phyloP scores from a whole-genome alignment of 306 rosid species.

The Clitoria ternatea region DNA sequence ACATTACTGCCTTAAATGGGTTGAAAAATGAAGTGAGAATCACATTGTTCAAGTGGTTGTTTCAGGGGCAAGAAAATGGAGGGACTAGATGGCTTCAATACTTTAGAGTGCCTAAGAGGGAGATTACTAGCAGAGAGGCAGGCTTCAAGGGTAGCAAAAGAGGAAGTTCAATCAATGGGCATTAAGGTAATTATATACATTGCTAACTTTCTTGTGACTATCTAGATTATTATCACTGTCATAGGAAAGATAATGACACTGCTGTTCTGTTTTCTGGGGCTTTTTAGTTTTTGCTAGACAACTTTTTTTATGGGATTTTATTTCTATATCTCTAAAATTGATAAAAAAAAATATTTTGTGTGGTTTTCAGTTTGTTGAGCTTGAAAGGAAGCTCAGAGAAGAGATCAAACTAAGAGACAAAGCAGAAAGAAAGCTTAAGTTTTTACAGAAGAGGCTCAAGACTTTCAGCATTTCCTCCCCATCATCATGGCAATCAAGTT shows the following conservation, averaged over 20 bases:
- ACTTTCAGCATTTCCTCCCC: background rate
- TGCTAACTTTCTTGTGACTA: background rate
- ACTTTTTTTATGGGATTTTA: background rate
- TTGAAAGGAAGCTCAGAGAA: background rate
- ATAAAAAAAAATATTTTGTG: background rate
- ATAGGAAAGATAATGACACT: background rate
- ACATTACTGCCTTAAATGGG: background rate
- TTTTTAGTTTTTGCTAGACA: background rate
- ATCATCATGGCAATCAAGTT: background rate
- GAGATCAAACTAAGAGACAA: background rate
- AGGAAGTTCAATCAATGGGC: conserved; percentile 41
- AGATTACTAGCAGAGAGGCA: conserved; percentile 75
- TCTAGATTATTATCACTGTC: background rate
- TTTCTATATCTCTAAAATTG: background rate
- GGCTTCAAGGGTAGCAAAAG: conserved; percentile 54
- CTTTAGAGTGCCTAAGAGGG: conserved; percentile 64
- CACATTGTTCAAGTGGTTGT: conserved; percentile 23
- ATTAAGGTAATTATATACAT: conserved; percentile 39
- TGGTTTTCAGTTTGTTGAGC: background rate
- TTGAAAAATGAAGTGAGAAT: background rate
- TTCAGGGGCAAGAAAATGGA: conserved; percentile 40
- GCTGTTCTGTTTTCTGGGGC: background rate
- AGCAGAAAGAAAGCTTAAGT: background rate
- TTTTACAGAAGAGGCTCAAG: background rate
- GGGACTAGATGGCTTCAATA: conserved; percentile 39